Conservation (phyloP, 768 basidiomycete species). For the Termitomyces sp. region DNA sequence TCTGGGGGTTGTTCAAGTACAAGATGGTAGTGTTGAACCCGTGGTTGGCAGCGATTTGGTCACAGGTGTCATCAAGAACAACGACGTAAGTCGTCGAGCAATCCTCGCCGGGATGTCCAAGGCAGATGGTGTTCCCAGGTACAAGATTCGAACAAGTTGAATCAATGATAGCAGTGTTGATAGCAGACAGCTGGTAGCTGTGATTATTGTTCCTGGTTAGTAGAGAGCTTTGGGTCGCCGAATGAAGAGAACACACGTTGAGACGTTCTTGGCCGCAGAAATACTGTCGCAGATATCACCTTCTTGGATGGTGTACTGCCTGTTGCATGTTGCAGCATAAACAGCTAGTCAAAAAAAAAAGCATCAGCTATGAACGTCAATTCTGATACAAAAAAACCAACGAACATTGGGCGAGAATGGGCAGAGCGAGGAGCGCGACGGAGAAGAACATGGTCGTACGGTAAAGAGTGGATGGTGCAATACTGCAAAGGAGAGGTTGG, state of each 20-base stretch:
- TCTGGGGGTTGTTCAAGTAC: constrained; percentile 70
- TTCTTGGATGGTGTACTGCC: constrained; percentile 49
- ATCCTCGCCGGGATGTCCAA: constrained; percentile 56
- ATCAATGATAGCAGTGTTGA: constrained; percentile 51
- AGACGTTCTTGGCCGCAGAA: constrained; percentile 54
- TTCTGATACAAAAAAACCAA: neutral
- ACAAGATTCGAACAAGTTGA: constrained; percentile 53
- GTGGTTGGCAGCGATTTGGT: constrained; percentile 31
- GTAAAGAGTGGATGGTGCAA: constrained; percentile 18
- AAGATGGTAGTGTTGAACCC: constrained; percentile 52
- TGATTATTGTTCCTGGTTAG: constrained; percentile 3
- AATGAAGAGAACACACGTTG: constrained; percentile 42
- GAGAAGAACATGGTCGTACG: constrained; percentile 23
- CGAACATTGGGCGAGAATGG: constrained; percentile 42
- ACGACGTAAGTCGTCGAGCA: constrained; percentile 61
- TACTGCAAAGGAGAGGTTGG: constrained; percentile 18
- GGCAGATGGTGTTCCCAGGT: constrained; percentile 49
- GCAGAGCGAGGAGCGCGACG: constrained; percentile 38
- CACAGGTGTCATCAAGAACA: constrained; percentile 51
- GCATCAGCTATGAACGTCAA: neutral
- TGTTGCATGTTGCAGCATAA: constrained; percentile 44
- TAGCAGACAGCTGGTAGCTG: constrained; percentile 70
- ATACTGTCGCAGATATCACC: constrained; percentile 69
- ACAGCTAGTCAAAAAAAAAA: constrained; percentile 16
- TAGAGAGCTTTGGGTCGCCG: neutral